phyloP scores from a whole-genome alignment of 2,329 filamentous ascomycete species.

The Cyphellophora europaea region DNA sequence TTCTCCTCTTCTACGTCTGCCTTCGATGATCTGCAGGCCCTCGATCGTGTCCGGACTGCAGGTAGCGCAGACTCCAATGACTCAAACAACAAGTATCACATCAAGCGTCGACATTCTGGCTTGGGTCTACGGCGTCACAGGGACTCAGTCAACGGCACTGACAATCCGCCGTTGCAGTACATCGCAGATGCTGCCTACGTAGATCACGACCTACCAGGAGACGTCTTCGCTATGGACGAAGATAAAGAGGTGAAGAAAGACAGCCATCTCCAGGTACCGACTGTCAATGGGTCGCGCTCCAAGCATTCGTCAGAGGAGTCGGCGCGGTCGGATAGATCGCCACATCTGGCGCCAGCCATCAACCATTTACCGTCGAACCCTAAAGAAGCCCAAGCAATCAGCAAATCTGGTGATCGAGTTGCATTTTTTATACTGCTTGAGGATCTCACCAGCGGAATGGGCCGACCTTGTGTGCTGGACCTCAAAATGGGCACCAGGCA shows the following conservation, averaged over 20 bases:
- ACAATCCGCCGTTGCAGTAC: constrained; percentile 73
- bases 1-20: constrained; percentile 14
- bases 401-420: constrained; percentile 48
- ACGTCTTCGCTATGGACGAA: constrained; percentile 61
- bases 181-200: constrained; percentile 83
- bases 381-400: constrained; percentile 61
- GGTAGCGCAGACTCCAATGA: constrained; percentile 11
- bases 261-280: too few relatives aligned
- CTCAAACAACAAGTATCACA: constrained; percentile 9
- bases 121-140: constrained; percentile 69
- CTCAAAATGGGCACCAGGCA: constrained; percentile 98
- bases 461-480: constrained; percentile 90
- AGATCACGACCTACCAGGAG: constrained; percentile 65
- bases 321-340: too few relatives aligned
- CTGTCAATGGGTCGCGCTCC: too few relatives aligned
- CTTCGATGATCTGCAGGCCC: constrained; percentile 16
- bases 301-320: too few relatives aligned
- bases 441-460: constrained; percentile 94
- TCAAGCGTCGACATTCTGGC: constrained; percentile 67
- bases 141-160: constrained; percentile 56
- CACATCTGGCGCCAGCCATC: constrained; percentile 1
- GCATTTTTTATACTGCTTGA: constrained; percentile 91
- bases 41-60: constrained; percentile 26
- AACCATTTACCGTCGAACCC: constrained; percentile 57
- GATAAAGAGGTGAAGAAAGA: too few relatives aligned